These are phyloP conservation scores for Diversispora eburnea DNA, from an alignment of 192 early-diverging fungal genomes.

Conservation along the genomic window DNA sequence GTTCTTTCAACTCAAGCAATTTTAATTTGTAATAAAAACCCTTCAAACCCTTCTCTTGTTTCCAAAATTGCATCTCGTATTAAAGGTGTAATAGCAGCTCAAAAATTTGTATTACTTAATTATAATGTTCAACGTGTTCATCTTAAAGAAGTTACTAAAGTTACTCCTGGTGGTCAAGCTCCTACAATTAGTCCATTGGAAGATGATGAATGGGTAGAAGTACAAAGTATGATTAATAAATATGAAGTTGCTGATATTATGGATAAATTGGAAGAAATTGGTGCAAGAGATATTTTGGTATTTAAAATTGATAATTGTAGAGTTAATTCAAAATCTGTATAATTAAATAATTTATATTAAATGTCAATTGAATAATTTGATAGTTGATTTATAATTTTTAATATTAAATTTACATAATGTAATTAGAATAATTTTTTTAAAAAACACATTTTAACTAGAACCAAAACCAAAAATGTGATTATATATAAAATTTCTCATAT, in stretches of 20 bases:
- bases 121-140: slow-evolving; percentile 79
- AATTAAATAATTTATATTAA: no score
- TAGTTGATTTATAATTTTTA: no score
- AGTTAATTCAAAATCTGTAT: slow-evolving; percentile 29
- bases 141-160: slow-evolving; percentile 60
- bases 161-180: slow-evolving; percentile 92
- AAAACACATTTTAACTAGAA: no score
- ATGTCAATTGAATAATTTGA: no score
- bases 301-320: slow-evolving; percentile 75
- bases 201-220: slow-evolving; percentile 82
- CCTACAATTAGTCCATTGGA: slow-evolving; percentile 87
- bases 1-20: slow-evolving; percentile 84
- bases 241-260: slow-evolving; percentile 76
- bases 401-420: no score
- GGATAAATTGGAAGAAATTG: slow-evolving; percentile 82
- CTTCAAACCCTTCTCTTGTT: slow-evolving; percentile 71
- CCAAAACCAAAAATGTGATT: no score
- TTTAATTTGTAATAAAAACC: slow-evolving; percentile 80
- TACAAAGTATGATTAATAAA: slow-evolving; percentile 87
- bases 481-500: no score
- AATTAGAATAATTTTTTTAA: no score
- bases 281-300: slow-evolving; percentile 89
- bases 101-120: slow-evolving; percentile 81
- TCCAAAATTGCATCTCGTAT: slow-evolving; percentile 79
- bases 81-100: slow-evolving; percentile 85